phyloP scores from a whole-genome alignment of 164 flowering plant species.

The Protea cynaroides region DNA sequence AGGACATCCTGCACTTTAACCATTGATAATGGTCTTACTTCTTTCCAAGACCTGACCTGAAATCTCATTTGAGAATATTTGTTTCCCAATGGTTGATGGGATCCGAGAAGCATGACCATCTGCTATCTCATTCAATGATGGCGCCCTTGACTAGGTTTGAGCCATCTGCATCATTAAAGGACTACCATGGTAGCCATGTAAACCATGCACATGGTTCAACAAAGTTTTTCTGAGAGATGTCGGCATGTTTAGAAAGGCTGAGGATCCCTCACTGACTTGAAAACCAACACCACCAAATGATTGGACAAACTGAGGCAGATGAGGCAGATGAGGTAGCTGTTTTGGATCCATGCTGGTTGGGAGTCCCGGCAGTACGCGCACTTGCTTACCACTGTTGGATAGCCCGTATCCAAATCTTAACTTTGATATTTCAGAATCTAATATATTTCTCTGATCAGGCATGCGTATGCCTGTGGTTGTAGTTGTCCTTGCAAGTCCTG shows the following conservation, averaged over 20 bases:
- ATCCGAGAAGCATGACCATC: conserved; percentile 25
- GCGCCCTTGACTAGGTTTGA: conserved; percentile 45
- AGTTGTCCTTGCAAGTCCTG: conserved; percentile 48
- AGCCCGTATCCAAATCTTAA: conserved; percentile 40
- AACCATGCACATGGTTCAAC: conserved; percentile 11
- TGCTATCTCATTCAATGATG: conserved; percentile 27
- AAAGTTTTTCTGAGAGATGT: conserved; percentile 10
- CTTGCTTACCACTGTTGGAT: conserved; percentile 33
- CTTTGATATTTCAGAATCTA: conserved; percentile 55
- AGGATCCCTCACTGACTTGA: conserved; percentile 21
- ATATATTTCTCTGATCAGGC: conserved; percentile 70
- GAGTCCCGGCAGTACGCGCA: conserved; percentile 66
- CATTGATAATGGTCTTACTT: conserved; percentile 29
- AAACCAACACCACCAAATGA: conserved; percentile 37
- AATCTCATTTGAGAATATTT: conserved; percentile 32
- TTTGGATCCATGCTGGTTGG: conserved; percentile 68
- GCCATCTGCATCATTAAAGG: conserved; percentile 48
- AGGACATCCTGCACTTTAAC: conserved; percentile 25
- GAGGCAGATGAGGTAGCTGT: conserved; percentile 51
- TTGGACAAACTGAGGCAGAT: conserved; percentile 50
- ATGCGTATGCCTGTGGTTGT: conserved; percentile 39
- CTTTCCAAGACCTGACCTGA: conserved; percentile 28
- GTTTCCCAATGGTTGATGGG: conserved; percentile 36
- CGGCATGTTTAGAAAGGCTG: conserved; percentile 1
- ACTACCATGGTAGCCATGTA: conserved; percentile 26